Conservation (phyloP, 441 rosid genomes). For the Flueggea neowawraea region DNA sequence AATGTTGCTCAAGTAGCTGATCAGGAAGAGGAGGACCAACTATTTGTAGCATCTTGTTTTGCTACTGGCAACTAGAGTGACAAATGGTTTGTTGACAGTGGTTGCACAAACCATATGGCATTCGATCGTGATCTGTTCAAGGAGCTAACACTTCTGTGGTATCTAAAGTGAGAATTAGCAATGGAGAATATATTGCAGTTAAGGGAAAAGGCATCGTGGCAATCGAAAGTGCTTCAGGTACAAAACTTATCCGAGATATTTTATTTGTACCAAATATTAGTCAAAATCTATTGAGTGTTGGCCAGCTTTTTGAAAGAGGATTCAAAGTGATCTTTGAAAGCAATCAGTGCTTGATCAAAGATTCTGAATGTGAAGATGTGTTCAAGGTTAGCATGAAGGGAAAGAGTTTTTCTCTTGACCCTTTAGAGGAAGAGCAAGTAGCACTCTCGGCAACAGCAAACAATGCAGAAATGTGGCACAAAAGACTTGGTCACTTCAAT, state of each 20-base stretch:
- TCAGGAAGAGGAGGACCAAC: slow-evolving; percentile 8
- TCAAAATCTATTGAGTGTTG: slow-evolving; percentile 13
- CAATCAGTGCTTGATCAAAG: not conserved
- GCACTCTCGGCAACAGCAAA: not conserved
- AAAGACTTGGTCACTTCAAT: not conserved
- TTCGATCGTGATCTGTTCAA: slow-evolving; percentile 7
- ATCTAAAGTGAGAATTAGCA: slow-evolving; percentile 4
- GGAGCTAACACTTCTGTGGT: not conserved
- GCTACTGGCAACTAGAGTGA: not conserved
- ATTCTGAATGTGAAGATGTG: not conserved
- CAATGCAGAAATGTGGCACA: not conserved
- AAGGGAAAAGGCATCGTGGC: slow-evolving; percentile 14
- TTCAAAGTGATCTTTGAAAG: slow-evolving; percentile 11
- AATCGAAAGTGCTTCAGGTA: not conserved
- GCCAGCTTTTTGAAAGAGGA: slow-evolving; percentile 1
- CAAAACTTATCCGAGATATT: slow-evolving; percentile 9
- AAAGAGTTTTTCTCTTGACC: slow-evolving; percentile 10
- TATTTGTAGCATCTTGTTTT: not conserved
- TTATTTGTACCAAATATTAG: slow-evolving; percentile 13
- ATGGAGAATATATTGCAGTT: slow-evolving; percentile 7
- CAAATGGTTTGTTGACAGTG: slow-evolving; percentile 22
- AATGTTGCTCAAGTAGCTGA: slow-evolving; percentile 7
- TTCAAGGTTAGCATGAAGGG: slow-evolving; percentile 6
- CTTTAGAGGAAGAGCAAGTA: slow-evolving; percentile 1
- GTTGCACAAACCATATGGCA: slow-evolving; percentile 23